These are phyloP conservation scores for Chrysoporthe puriensis DNA, from an alignment of 2,329 filamentous ascomycete species.

Conservation along the genomic window DNA sequence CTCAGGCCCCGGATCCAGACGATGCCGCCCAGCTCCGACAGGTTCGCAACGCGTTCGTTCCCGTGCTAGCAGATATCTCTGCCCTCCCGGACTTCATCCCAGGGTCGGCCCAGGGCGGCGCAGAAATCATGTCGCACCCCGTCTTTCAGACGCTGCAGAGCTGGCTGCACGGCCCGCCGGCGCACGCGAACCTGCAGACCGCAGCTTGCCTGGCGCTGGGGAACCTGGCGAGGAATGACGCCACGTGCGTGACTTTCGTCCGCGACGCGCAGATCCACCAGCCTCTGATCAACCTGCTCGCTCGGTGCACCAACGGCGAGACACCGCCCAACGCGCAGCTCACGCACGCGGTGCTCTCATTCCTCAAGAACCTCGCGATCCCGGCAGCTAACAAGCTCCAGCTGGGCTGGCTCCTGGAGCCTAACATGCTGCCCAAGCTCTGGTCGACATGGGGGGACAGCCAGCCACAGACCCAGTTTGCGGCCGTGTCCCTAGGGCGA, in stretches of 20 bases:
- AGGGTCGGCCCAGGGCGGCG: constrained; percentile 10
- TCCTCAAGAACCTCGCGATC: constrained; percentile 68
- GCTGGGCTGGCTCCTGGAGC: constrained; percentile 53
- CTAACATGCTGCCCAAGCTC: constrained; percentile 53
- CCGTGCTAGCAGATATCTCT: constrained; percentile 53
- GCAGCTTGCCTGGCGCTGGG: constrained; percentile 65
- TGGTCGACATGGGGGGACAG: constrained; percentile 51
- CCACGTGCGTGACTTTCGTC: constrained; percentile 55
- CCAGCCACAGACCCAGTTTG: constrained; percentile 62
- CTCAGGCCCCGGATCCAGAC: constrained; percentile 47
- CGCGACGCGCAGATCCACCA: constrained; percentile 46
- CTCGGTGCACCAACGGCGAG: constrained; percentile 39
- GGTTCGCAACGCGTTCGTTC: constrained; percentile 54
- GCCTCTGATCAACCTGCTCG: constrained; percentile 51
- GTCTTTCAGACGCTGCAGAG: constrained; percentile 42
- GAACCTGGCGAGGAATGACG: constrained; percentile 64
- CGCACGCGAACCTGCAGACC: constrained; percentile 51
- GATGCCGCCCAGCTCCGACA: constrained; percentile 51
- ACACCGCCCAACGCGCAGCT: constrained; percentile 45
- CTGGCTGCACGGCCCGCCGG: constrained; percentile 44
- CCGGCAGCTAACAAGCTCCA: constrained; percentile 56
- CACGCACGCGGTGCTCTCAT: constrained; percentile 60
- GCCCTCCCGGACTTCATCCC: constrained; percentile 45
- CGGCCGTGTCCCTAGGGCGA: constrained; percentile 60
- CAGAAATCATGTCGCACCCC: constrained; percentile 32